Conservation (phyloP, 2,329 filamentous ascomycete species). For the Pseudogymnoascus sp. region DNA sequence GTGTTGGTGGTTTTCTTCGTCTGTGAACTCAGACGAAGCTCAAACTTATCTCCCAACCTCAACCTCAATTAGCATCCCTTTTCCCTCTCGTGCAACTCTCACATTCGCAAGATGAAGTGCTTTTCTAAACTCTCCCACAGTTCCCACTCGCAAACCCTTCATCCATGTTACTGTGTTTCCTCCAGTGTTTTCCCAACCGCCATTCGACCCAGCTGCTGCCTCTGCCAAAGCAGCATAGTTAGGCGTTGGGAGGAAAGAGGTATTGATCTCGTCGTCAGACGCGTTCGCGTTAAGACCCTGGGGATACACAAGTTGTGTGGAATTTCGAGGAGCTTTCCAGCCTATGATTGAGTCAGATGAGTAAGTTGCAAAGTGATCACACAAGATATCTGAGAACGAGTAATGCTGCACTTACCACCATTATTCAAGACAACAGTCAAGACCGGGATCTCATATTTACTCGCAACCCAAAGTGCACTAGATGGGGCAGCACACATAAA, state of each 20-base stretch:
- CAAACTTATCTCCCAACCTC: no score
- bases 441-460: slow-evolving; percentile 45
- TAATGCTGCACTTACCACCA: slow-evolving; percentile 34
- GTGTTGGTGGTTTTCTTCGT: no score
- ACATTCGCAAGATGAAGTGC: not conserved
- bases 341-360: slow-evolving; percentile 29
- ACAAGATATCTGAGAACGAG: not conserved
- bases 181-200: slow-evolving; percentile 8
- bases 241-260: slow-evolving; percentile 49
- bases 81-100: not conserved
- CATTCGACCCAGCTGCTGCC: slow-evolving; percentile 45
- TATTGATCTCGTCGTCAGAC: slow-evolving; percentile 55
- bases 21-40: no score
- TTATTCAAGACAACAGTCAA: slow-evolving; percentile 50
- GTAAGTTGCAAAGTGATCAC: not conserved
- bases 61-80: not conserved
- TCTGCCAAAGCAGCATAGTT: slow-evolving; percentile 54
- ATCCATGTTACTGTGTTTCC: not conserved
- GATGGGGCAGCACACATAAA: slow-evolving; percentile 47
- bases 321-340: slow-evolving; percentile 53
- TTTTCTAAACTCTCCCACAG: slow-evolving; percentile 7
- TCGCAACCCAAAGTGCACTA: slow-evolving; percentile 49
- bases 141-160: slow-evolving; percentile 11
- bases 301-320: slow-evolving; percentile 49
- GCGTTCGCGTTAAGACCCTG: slow-evolving; percentile 45